A percentile compares a stretch with the other conserved stretches of the same genome.
phyloP scores from a whole-genome alignment of 345 rosid species.

The Gossypium anomalum region DNA sequence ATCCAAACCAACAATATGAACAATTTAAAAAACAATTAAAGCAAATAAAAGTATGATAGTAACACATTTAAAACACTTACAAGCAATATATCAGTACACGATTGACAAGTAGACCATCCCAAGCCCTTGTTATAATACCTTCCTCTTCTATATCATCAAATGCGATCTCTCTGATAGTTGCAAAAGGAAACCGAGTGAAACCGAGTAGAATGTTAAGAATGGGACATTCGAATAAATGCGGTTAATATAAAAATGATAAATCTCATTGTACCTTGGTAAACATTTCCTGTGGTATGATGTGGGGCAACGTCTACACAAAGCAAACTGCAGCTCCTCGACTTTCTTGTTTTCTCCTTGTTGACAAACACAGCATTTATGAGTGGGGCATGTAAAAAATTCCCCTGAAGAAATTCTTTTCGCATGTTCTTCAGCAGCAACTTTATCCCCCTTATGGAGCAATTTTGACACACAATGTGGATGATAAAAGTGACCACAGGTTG shows the following conservation, averaged over 20 bases:
- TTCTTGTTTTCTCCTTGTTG: slow-evolving; percentile 62
- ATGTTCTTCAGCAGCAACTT: slow-evolving; percentile 52
- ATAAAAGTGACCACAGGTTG: slow-evolving; percentile 86
- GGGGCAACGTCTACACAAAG: slow-evolving; percentile 94
- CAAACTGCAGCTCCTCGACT: slow-evolving; percentile 56
- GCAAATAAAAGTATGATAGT: slow-evolving; percentile 11
- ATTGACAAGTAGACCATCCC: slow-evolving; percentile 68
- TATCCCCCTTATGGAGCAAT: slow-evolving; percentile 43
- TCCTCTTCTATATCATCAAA: slow-evolving; percentile 49
- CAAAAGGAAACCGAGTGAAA: slow-evolving; percentile 17
- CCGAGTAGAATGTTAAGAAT: slow-evolving; percentile 6
- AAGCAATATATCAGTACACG: slow-evolving; percentile 83
- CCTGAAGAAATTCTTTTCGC: slow-evolving; percentile 54
- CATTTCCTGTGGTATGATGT: slow-evolving; percentile 85
- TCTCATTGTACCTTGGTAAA: slow-evolving; percentile 61
- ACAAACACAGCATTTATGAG: slow-evolving; percentile 79
- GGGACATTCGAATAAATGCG: background rate
- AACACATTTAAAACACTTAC: slow-evolving; percentile 42
- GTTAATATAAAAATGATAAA: background rate
- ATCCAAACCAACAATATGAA: slow-evolving; percentile 19
- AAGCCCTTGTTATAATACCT: slow-evolving; percentile 56
- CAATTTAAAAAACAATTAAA: slow-evolving; percentile 17
- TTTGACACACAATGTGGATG: slow-evolving; percentile 77
- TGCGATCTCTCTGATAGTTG: slow-evolving; percentile 48
- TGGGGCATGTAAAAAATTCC: slow-evolving; percentile 67